phyloP scores from a whole-genome alignment of 116 monocot species.

The Papilionanthe hybrid region DNA sequence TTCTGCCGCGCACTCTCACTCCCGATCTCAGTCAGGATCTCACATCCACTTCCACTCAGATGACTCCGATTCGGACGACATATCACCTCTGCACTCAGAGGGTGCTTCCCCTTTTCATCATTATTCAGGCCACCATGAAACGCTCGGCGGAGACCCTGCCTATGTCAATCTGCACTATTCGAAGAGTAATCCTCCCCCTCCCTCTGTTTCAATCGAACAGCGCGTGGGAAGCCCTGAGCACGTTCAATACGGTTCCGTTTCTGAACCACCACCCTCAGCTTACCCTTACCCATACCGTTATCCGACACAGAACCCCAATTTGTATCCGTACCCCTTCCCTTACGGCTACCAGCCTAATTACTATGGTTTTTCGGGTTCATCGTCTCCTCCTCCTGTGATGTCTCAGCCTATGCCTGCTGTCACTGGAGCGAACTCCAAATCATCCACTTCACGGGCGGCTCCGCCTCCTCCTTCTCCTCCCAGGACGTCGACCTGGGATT shows the following conservation, averaged over 20 bases:
- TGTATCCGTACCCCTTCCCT: slow-evolving; percentile 17
- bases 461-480: slow-evolving; percentile 85
- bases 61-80: slow-evolving; percentile 6
- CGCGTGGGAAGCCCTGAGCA: slow-evolving; percentile 24
- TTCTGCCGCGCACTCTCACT: neutral
- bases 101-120: neutral
- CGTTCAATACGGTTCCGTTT: slow-evolving; percentile 8
- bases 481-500: slow-evolving; percentile 72
- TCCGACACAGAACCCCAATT: slow-evolving; percentile 20
- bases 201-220: slow-evolving; percentile 60
- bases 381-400: slow-evolving; percentile 14
- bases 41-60: slow-evolving; percentile 44
- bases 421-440: slow-evolving; percentile 2
- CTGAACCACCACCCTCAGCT: slow-evolving; percentile 17
- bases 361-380: slow-evolving; percentile 31
- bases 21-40: slow-evolving; percentile 29
- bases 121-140: neutral
- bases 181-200: slow-evolving; percentile 32
- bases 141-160: neutral
- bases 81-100: slow-evolving; percentile 12
- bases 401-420: slow-evolving; percentile 6
- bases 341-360: slow-evolving; percentile 1
- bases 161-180: slow-evolving; percentile 39
- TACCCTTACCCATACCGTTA: slow-evolving; percentile 15
- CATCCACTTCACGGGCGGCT: slow-evolving; percentile 25